Percentiles rank a stretch among this genome's conserved stretches.
Evolutionary conservation across 768 basidiomycete species (phyloP).

Genomic region (Phanerochaete carnosa): DNA sequence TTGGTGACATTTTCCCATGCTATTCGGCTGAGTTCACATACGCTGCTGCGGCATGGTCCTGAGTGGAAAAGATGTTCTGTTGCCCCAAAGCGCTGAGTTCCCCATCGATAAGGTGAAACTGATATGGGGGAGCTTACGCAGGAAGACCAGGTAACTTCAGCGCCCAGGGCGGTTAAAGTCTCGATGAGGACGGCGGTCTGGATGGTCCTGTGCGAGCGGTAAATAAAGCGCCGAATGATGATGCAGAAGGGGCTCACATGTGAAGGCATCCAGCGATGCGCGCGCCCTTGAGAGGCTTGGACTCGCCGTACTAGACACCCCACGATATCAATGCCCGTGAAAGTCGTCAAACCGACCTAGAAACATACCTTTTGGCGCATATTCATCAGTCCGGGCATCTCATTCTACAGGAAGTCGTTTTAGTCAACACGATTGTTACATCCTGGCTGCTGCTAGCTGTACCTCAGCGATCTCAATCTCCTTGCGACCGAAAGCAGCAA

Average conservation of each 20-base stretch:
- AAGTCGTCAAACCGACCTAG: not conserved
- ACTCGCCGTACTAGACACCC: constrained; percentile 59
- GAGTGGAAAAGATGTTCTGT: constrained; percentile 99
- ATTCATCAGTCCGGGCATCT: constrained; percentile 96
- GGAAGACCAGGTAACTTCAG: constrained; percentile 98
- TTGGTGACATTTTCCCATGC: not conserved
- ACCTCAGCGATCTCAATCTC: constrained; percentile 99
- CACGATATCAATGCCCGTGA: constrained; percentile 7
- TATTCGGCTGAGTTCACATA: constrained; percentile 35
- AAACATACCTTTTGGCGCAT: constrained; percentile 76
- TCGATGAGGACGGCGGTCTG: constrained; percentile 99
- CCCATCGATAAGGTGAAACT: not conserved
- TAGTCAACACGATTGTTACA: constrained; percentile 2
- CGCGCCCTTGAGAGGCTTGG: constrained; percentile 89
- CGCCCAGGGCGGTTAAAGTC: constrained; percentile 92
- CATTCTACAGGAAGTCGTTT: constrained; percentile 50
- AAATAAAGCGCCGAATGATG: not conserved
- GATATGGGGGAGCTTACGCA: constrained; percentile 55
- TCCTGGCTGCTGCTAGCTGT: constrained; percentile 19
- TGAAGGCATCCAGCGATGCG: constrained; percentile 97
- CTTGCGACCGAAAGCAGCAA: constrained; percentile 99
- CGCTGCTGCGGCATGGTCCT: constrained; percentile 99
- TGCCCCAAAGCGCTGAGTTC: not conserved
- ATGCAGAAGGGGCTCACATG: constrained; percentile 55
- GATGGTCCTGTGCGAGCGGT: constrained; percentile 69